Evolutionary conservation across 768 basidiomycete genomes (phyloP), one percentile per base, ranked within the genome.

Genomic region (Tulasnella sp.): DNA sequence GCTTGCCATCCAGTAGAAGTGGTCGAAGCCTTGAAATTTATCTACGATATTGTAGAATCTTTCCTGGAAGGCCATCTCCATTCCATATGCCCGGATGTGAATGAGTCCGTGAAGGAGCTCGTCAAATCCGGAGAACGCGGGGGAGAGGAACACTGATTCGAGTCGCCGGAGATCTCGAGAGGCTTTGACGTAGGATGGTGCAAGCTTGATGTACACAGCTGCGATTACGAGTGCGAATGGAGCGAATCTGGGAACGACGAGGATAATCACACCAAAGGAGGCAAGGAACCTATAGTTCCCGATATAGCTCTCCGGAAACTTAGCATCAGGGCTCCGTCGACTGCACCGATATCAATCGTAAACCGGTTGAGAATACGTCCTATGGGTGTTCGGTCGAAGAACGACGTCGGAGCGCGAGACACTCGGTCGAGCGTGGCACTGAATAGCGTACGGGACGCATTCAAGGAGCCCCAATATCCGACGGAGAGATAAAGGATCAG

Each of bases 321-420:
- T 76, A 85, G 86, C 82, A 91, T 89, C 0, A 94, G 87, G 0
- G 89, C 88, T 8, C 89, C 88, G 83, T 96, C 94, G 64, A 95
- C 91, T 7, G 91, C 92, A 76, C 91, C 91, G 83, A 95, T 92
- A 83, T 95, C 93, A 9, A 90, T 89, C 16, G 92, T 93, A 83
- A 96, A 93, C 24, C 95, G 90, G 83, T 95, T 95, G 54, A 94
- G 88, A 82, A 96, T 93, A 11, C 93, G 87, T 14, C 94, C 94
- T 54, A 93, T 90, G 1, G 93, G 93, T 4, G 92, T 94, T 54
- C 89, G 87, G 83, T 94, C 93, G 85, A 93, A 94, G 85, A 93
- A 93, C 1, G 92, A 90, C 34, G 89, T 87, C 2, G 92, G 92
- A 0, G 93, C 92, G 58, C 90, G 87, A 9, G 90, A 89, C 12